These are phyloP conservation scores for Termitomyces eurrhizus DNA, from an alignment of 768 basidiomycete genomes.

Conservation along the genomic window DNA sequence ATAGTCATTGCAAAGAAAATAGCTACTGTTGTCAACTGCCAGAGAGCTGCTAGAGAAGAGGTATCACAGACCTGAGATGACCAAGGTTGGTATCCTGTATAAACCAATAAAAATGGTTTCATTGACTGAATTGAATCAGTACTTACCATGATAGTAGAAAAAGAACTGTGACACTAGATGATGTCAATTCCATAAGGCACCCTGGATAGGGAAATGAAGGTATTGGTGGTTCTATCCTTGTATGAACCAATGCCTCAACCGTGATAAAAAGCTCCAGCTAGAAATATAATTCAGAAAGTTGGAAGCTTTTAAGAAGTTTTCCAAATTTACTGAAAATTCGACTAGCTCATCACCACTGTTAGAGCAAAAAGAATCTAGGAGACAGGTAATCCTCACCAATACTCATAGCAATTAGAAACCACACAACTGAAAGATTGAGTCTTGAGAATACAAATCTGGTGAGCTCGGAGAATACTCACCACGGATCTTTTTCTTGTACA, in stretches of 20 bases:
- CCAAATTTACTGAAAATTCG: background rate
- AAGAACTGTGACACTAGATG: background rate
- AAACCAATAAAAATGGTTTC: background rate
- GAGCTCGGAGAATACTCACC: background rate
- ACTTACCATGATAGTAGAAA: background rate
- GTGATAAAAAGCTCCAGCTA: constrained; percentile 3
- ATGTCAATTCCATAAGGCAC: background rate
- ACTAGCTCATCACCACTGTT: background rate
- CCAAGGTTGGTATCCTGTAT: constrained; percentile 1
- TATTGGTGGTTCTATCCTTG: background rate
- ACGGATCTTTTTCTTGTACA: constrained; percentile 2
- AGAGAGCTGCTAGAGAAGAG: background rate
- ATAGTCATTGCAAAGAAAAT: constrained; percentile 9
- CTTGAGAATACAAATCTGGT: background rate
- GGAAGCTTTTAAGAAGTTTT: background rate
- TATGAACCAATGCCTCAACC: background rate
- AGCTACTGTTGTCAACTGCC: background rate
- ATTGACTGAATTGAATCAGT: background rate
- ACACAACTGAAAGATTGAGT: background rate
- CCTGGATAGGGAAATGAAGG: constrained; percentile 2
- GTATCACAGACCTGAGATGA: background rate
- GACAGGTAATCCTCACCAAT: background rate
- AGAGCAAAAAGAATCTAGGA: background rate
- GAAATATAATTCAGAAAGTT: background rate
- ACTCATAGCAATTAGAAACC: background rate